Evolutionary conservation across 805 yeast species (phyloP).

Genomic region (Zygosaccharomyces kombuchaensis): DNA sequence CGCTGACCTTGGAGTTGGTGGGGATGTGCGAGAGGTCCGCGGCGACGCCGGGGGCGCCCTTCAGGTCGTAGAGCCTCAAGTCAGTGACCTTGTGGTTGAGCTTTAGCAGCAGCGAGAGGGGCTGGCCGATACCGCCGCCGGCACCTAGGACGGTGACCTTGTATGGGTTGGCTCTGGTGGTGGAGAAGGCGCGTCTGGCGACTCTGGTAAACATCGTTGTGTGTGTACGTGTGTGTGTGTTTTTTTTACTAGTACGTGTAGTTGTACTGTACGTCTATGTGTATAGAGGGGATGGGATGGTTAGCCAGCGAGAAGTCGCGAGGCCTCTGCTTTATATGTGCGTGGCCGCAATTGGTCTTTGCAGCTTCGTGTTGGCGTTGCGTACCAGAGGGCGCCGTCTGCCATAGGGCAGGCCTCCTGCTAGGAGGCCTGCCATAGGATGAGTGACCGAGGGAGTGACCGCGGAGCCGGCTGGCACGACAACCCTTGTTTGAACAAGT

Average conservation of each 20-base stretch:
- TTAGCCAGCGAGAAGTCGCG: no score
- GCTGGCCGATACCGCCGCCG: slow-evolving; percentile 95
- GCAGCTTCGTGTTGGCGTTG: no score
- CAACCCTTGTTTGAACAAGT: neutral
- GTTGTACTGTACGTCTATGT: no score
- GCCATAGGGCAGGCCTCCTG: neutral
- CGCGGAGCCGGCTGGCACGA: neutral
- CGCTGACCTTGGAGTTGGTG: slow-evolving; percentile 83
- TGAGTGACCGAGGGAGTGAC: neutral
- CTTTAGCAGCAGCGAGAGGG: slow-evolving; percentile 76
- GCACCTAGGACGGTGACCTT: slow-evolving; percentile 81
- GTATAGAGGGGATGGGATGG: no score
- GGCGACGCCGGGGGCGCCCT: slow-evolving; percentile 95
- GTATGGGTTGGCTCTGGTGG: slow-evolving; percentile 62
- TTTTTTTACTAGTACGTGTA: neutral
- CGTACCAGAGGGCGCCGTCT: no score
- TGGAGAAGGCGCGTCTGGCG: slow-evolving; percentile 62
- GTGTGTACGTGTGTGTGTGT: neutral
- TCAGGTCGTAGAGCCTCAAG: slow-evolving; percentile 80
- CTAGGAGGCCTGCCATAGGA: neutral
- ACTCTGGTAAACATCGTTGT: slow-evolving; percentile 50
- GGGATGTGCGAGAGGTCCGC: slow-evolving; percentile 93
- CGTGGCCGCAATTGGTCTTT: no score
- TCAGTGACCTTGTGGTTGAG: slow-evolving; percentile 84
- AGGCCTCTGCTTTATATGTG: no score